Base-by-base conservation (phyloP, 257 asterid genomes). In the Ehretia macrophylla region DNA sequence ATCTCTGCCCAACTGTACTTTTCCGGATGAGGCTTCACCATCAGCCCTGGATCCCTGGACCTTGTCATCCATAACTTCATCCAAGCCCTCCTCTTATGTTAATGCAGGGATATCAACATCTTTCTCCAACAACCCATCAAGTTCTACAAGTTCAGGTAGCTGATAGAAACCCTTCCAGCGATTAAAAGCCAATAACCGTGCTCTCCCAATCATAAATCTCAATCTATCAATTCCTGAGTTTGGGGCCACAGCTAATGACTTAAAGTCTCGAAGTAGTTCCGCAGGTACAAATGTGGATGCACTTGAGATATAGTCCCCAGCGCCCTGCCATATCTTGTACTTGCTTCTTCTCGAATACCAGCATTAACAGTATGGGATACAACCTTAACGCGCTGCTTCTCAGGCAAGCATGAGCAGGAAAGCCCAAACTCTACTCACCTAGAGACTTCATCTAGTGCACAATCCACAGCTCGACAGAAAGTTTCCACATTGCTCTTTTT, bases 351-450 rank as follows among this genome's bases (percentile, higher is more conserved):
- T 38, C 50, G 62, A 52, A 87, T 60, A 58, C 91, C 96, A 58
- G 82, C 64, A 77, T 73, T 81, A 32, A 50, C 60, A 64, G 65
- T 74, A 70, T 78, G 89, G 45, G 59, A 17, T 63, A 65, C 66
- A 12, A 87, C 54, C 67, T 60, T 77, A 22, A 67, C 66, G 23
- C 18, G 75, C 58, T 74, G 74, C 55, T 77, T 85, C 63, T 60
- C 64, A 1, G 74, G 72, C 79, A 84, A 59, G 74, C 98, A 90
- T 1, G 64, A 63, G 75, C 98, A 90, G 32, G 90, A 79, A 47
- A 90, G 72, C 54, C 94, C 95, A 44, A 67, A 64, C 75, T 87
- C 86, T 56, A 83, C 77, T 32, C 88, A 73, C 57, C 89, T 71
- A 40, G 87, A 67, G 51, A 72, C 71, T 77, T 90, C 98, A 61